Evolutionary conservation across 352 stramenopile species (phyloP), one percentile per base, ranked within the genome.

Genomic region (Globisporangium ultimum): DNA sequence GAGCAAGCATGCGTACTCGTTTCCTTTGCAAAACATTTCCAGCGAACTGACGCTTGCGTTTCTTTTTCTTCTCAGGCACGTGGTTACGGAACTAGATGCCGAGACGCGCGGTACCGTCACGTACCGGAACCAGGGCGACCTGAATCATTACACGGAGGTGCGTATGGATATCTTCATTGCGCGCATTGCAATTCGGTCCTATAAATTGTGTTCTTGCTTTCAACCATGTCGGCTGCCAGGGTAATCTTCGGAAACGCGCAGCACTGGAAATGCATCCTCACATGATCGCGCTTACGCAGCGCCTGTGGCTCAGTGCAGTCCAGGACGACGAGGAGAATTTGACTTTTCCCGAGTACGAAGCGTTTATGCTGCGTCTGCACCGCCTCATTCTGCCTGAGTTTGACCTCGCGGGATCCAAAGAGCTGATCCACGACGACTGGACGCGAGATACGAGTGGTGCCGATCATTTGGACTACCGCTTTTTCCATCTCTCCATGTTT

Each of bases 401-500:
- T 45, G 72, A 91, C 24, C n/a, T 89, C 15, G 57, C 21, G 4
- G 73, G 74, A 21, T 93, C 84, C 0, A 86, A 78, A 41, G 61
- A 78, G 18, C 49, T 91, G 3, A 84, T 93, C 52, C 60, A 68
- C 51, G 80, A 89, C 38, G 84, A 91, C 68, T 93, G 81, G 81
- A 61, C 67, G 15, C 78, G 84, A 46, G 84, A 91, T 14, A 79
- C 69, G 4, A 67, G 72, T 10, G 72, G 76, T 5, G 61, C 76
- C 8, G 66, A 86, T 28, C 53, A 71, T 28, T 66, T 93, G 47
- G 69, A 88, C 49, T 93, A 88, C 55, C 57, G 72, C 5, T 89
- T 76, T 40, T 91, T 93, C 53, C 84, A 93, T 55, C 70, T 89
- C 38, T 91, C 84, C 14, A 89, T 93, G 76, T 91, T 91, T 61